Conservation (phyloP, 139 green algal species). For the Coelastrella sp. region DNA sequence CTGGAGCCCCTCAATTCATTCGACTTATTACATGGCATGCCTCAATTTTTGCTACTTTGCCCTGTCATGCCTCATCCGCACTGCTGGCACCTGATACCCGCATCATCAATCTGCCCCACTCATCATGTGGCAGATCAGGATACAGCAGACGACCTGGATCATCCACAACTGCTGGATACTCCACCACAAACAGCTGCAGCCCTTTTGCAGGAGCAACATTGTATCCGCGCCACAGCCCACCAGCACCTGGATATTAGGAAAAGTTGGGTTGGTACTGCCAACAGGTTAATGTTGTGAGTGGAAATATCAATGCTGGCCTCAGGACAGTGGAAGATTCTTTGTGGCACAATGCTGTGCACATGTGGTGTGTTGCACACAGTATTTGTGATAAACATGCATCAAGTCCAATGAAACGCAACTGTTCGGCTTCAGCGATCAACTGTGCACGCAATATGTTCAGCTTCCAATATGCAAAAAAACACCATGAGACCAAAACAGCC, state of each 20-base stretch:
- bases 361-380: too few species aligned
- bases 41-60: not conserved
- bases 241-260: not conserved
- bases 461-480: too few species aligned
- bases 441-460: too few species aligned
- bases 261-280: too few species aligned
- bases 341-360: too few species aligned
- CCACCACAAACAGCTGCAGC: slow-evolving; percentile 51
- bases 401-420: too few species aligned
- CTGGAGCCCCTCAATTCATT: not conserved
- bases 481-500: too few species aligned
- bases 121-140: slow-evolving; percentile 55
- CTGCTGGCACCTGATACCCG: slow-evolving; percentile 13
- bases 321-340: too few species aligned
- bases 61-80: slow-evolving; percentile 26
- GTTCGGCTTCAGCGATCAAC: too few species aligned
- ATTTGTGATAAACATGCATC: too few species aligned
- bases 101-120: slow-evolving; percentile 50
- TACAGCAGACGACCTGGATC: slow-evolving; percentile 49
- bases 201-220: slow-evolving; percentile 69
- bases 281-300: too few species aligned
- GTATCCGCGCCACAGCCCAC: slow-evolving; percentile 58
- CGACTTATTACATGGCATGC: not conserved
- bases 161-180: slow-evolving; percentile 46
- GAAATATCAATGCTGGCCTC: too few species aligned